Percentiles rank a stretch among this genome's conserved stretches.
These are phyloP conservation scores for Sporobolus alterniflorus DNA, from an alignment of 202 grass and related monocot genomes.

Conservation along the genomic window DNA sequence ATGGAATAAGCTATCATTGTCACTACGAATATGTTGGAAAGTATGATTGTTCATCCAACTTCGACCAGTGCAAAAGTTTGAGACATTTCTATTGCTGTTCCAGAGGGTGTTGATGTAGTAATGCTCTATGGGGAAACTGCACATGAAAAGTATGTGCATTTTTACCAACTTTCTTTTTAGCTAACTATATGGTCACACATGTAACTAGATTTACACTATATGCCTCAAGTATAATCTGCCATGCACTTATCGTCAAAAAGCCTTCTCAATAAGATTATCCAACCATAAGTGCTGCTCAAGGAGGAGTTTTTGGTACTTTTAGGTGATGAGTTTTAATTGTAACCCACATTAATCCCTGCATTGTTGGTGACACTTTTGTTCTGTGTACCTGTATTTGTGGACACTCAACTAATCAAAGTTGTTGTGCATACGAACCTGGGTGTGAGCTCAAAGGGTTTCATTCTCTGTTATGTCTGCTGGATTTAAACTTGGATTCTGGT, in stretches of 20 bases:
- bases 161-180: neutral
- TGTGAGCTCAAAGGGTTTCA: too few species aligned
- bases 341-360: too few species aligned
- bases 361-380: too few species aligned
- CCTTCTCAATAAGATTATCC: slow-evolving; percentile 79
- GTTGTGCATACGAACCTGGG: too few species aligned
- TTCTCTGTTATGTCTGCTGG: too few species aligned
- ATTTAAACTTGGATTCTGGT: too few species aligned
- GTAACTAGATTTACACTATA: neutral
- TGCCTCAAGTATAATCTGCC: slow-evolving; percentile 52
- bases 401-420: too few species aligned
- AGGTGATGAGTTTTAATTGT: too few species aligned
- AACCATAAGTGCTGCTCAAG: slow-evolving; percentile 61
- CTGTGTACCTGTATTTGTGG: too few species aligned
- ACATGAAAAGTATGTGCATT: slow-evolving; percentile 87
- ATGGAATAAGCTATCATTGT: slow-evolving; percentile 99
- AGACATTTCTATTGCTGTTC: slow-evolving; percentile 98
- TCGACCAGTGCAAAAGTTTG: slow-evolving; percentile 96
- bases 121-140: slow-evolving; percentile 99
- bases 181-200: slow-evolving; percentile 15
- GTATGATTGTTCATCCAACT: slow-evolving; percentile 99
- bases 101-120: slow-evolving; percentile 94
- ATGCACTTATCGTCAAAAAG: slow-evolving; percentile 64
- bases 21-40: slow-evolving; percentile 99
- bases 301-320: slow-evolving; percentile 84